A percentile compares a stretch with the other conserved stretches of the same genome.
These are phyloP conservation scores for Echeveria elegans DNA, from an alignment of 164 flowering plant species.

Conservation along the genomic window DNA sequence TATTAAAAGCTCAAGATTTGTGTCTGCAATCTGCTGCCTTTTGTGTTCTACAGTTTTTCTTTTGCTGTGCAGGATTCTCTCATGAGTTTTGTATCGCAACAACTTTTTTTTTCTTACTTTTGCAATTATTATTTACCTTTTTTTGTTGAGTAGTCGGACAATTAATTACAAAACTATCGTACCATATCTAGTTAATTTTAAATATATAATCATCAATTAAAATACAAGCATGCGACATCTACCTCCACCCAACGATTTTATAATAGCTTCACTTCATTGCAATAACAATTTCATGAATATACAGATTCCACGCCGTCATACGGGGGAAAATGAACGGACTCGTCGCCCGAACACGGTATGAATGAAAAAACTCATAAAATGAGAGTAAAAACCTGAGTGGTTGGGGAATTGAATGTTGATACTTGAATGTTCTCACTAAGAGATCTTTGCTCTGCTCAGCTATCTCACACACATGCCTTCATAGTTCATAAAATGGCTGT, in stretches of 20 bases:
- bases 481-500: neutral
- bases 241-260: too few species aligned
- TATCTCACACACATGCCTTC: neutral
- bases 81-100: neutral
- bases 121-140: neutral
- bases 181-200: too few species aligned
- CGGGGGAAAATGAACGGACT: too few species aligned
- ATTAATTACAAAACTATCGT: too few species aligned
- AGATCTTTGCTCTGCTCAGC: neutral
- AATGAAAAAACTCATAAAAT: too few species aligned
- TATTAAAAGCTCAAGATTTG: constrained; percentile 3
- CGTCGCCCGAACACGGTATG: too few species aligned
- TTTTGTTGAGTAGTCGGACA: neutral
- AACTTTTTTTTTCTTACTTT: neutral
- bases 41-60: neutral
- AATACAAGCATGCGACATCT: too few species aligned
- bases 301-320: too few species aligned
- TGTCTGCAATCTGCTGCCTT: constrained; percentile 5
- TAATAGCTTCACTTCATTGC: too few species aligned
- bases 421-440: neutral
- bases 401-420: constrained; percentile 1
- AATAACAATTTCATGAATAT: too few species aligned
- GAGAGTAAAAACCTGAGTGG: too few species aligned
- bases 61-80: constrained; percentile 1
- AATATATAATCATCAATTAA: too few species aligned